Evolutionary conservation across 768 basidiomycete genomes (phyloP).

Genomic region (Lentinula sp.): DNA sequence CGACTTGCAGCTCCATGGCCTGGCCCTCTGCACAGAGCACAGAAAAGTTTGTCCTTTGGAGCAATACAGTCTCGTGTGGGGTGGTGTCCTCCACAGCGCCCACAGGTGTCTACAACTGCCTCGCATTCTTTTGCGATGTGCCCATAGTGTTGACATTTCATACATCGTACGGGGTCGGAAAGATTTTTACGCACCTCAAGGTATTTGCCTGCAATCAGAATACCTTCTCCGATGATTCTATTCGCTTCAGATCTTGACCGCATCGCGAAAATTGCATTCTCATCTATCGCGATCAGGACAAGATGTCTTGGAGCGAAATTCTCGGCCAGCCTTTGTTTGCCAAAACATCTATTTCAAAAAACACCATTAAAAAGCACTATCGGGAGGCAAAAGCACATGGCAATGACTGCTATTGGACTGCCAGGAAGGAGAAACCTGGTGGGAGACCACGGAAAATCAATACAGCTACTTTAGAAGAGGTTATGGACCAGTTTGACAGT

Average conservation of each 20-base stretch:
- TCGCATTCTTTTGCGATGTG: not conserved
- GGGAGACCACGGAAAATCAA: too few species aligned
- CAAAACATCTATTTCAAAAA: too few species aligned
- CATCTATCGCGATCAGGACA: too few species aligned
- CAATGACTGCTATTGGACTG: too few species aligned
- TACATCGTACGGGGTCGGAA: not conserved
- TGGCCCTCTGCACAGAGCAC: conserved; percentile 1
- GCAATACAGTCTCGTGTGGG: not conserved
- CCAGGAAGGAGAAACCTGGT: too few species aligned
- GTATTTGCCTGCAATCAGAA: not conserved
- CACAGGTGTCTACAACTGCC: not conserved
- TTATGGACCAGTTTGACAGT: too few species aligned
- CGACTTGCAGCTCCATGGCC: conserved; percentile 2
- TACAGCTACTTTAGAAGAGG: too few species aligned
- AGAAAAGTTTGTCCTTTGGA: not conserved
- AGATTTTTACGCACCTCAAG: not conserved
- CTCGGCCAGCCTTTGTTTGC: too few species aligned
- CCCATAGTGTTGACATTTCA: not conserved
- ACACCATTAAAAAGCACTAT: too few species aligned
- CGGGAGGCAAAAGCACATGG: too few species aligned
- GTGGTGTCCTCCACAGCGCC: not conserved
- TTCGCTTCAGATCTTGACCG: not conserved
- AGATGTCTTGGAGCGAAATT: too few species aligned
- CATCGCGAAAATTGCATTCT: not conserved
- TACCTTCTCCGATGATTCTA: not conserved